Conservation (phyloP, 106 monocot genomes). For the Allium fistulosum region DNA sequence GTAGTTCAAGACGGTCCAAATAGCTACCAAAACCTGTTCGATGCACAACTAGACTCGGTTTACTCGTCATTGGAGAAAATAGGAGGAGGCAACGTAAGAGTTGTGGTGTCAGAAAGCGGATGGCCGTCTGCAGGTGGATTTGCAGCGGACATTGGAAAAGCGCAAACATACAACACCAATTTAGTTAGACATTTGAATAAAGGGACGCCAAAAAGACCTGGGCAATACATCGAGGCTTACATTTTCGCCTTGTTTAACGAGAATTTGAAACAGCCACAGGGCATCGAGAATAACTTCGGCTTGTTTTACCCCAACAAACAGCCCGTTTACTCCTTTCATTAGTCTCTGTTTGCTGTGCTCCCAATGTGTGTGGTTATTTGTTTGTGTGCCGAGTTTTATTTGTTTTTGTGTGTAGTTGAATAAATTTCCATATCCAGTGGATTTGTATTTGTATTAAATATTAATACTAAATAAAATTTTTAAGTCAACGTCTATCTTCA, state of each 20-base stretch:
- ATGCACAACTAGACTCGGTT: constrained; percentile 8
- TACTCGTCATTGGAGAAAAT: constrained; percentile 12
- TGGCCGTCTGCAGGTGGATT: constrained; percentile 17
- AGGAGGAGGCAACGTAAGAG: background rate
- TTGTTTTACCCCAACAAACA: constrained; percentile 9
- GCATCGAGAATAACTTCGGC: constrained; percentile 8
- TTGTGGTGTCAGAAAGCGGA: constrained; percentile 14
- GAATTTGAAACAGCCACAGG: background rate
- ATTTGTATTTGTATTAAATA: too few relatives aligned
- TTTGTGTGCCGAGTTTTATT: too few relatives aligned
- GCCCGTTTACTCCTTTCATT: background rate
- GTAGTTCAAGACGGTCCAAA: constrained; percentile 5
- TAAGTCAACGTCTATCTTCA: too few relatives aligned
- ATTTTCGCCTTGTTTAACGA: constrained; percentile 17
- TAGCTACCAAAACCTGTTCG: constrained; percentile 12
- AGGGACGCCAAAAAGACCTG: constrained; percentile 20
- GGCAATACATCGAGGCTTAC: constrained; percentile 2
- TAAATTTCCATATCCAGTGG: too few relatives aligned
- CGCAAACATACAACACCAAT: constrained; percentile 9
- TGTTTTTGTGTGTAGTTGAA: too few relatives aligned
- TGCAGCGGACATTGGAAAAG: background rate
- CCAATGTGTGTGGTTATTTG: too few relatives aligned
- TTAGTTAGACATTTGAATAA: constrained; percentile 1
- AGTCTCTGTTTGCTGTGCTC: too few relatives aligned
- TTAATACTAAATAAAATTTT: too few relatives aligned